These are phyloP conservation scores for Filobasidium uniguttulatum DNA, from an alignment of 1,284 basidiomycete species.

Conservation along the genomic window DNA sequence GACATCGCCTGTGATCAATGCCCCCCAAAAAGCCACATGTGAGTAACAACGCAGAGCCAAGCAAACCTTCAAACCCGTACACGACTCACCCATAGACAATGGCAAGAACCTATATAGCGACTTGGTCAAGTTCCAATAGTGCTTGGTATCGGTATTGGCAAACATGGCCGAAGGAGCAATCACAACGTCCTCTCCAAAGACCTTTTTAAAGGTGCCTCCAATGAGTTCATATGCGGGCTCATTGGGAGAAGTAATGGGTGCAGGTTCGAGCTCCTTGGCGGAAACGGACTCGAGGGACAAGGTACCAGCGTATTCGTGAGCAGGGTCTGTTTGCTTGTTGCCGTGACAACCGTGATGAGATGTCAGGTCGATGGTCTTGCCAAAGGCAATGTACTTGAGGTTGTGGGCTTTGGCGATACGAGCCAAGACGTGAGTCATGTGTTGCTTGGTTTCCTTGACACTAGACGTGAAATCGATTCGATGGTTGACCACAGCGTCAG, in stretches of 20 bases:
- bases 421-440: background rate
- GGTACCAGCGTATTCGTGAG: too few species aligned
- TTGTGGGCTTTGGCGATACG: constrained; percentile 23
- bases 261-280: constrained; percentile 31
- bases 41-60: too few species aligned
- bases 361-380: constrained; percentile 22
- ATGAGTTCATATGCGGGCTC: constrained; percentile 35
- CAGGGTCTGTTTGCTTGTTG: constrained; percentile 10
- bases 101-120: too few species aligned
- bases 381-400: constrained; percentile 16
- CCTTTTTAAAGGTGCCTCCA: constrained; percentile 31
- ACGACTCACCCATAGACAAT: too few species aligned
- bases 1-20: constrained; percentile 18
- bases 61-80: too few species aligned
- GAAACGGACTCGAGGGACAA: constrained; percentile 20
- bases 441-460: constrained; percentile 18
- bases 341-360: constrained; percentile 20
- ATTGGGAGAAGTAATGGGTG: constrained; percentile 26
- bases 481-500: constrained; percentile 30
- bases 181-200: constrained; percentile 1
- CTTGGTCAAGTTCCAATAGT: constrained; percentile 34
- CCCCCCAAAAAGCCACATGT: too few species aligned
- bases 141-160: constrained; percentile 30
- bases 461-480: constrained; percentile 34
- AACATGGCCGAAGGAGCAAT: background rate